These are phyloP conservation scores for Hibiscus trionum DNA, from an alignment of 345 rosid genomes.

Conservation along the genomic window DNA sequence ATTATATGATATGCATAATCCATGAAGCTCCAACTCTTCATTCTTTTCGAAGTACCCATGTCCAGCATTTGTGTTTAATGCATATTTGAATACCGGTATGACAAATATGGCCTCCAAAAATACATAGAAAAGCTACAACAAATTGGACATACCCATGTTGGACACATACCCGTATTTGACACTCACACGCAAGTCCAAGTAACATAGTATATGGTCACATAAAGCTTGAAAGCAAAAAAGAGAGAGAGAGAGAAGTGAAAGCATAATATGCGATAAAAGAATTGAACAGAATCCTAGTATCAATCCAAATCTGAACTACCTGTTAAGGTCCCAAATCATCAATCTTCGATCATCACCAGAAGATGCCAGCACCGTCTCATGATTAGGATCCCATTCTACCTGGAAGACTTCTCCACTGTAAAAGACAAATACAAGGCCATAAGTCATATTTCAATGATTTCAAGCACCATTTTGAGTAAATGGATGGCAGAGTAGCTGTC, in stretches of 20 bases:
- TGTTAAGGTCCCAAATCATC: constrained; percentile 89
- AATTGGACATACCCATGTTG: too few species aligned
- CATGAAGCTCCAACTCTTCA: neutral
- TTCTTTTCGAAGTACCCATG: neutral
- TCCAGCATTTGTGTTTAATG: neutral
- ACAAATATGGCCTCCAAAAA: too few species aligned
- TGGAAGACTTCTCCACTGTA: constrained; percentile 86
- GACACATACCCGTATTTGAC: too few species aligned
- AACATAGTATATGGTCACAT: neutral
- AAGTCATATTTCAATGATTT: neutral
- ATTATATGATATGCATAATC: neutral
- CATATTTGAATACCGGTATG: too few species aligned
- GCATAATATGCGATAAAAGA: neutral
- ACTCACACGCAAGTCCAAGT: too few species aligned
- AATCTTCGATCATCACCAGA: constrained; percentile 87
- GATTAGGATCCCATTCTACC: constrained; percentile 98
- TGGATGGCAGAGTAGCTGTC: neutral
- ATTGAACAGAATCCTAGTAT: neutral
- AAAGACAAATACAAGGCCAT: constrained; percentile 8
- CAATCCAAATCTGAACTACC: constrained; percentile 34
- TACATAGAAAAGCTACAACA: too few species aligned
- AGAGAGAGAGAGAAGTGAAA: neutral
- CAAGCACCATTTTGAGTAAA: neutral
- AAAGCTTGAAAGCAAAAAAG: neutral
- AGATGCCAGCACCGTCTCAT: constrained; percentile 87